Evolutionary conservation across 768 basidiomycete species (phyloP).

Genomic region (Agaricus sinodeliciosus): DNA sequence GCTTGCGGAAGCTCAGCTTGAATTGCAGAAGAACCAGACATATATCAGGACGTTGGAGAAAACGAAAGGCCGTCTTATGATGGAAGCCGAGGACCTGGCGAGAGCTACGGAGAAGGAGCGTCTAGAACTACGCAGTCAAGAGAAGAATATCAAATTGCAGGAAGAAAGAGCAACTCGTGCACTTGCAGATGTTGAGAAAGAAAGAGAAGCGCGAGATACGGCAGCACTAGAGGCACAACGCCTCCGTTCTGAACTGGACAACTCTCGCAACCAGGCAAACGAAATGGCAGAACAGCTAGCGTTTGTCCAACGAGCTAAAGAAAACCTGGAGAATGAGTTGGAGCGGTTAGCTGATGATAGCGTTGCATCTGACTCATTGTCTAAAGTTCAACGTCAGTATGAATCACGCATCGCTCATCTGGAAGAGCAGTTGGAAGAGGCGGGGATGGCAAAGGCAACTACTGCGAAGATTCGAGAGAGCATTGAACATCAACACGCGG

Average conservation of each 20-base stretch:
- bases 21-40: slow-evolving; percentile 64
- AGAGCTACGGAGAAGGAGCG: slow-evolving; percentile 71
- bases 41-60: slow-evolving; percentile 88
- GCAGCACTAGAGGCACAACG: slow-evolving; percentile 58
- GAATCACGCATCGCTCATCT: slow-evolving; percentile 55
- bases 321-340: slow-evolving; percentile 60
- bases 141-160: slow-evolving; percentile 56
- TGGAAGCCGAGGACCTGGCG: slow-evolving; percentile 78
- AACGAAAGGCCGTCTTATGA: slow-evolving; percentile 62
- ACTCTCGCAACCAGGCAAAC: slow-evolving; percentile 45
- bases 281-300: slow-evolving; percentile 49
- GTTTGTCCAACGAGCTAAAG: slow-evolving; percentile 53
- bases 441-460: slow-evolving; percentile 41
- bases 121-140: slow-evolving; percentile 56
- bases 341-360: slow-evolving; percentile 58
- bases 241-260: slow-evolving; percentile 55
- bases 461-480: slow-evolving; percentile 52
- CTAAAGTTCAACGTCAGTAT: slow-evolving; percentile 58
- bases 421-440: slow-evolving; percentile 54
- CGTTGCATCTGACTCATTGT: slow-evolving; percentile 45
- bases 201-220: slow-evolving; percentile 56
- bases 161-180: slow-evolving; percentile 56
- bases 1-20: slow-evolving; percentile 71
- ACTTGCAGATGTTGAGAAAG: slow-evolving; percentile 55
- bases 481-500: slow-evolving; percentile 64